A percentile compares a stretch with the other conserved stretches of the same genome.
These are phyloP conservation scores for Chaetomiaceae sp. DNA, from an alignment of 2,329 filamentous ascomycete genomes.

Conservation along the genomic window DNA sequence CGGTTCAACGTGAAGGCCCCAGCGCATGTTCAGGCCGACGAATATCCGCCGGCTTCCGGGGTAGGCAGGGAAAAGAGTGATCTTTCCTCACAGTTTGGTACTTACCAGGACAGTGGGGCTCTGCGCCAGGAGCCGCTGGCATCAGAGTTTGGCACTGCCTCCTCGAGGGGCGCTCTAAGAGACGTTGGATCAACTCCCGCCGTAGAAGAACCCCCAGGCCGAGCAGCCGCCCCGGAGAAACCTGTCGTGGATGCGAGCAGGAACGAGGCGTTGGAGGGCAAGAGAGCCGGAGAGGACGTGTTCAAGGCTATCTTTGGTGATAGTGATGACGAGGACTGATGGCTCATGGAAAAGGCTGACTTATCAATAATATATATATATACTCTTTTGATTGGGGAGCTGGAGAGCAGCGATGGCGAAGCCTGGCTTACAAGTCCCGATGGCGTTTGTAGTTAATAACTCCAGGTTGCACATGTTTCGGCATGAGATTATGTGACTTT, in stretches of 20 bases:
- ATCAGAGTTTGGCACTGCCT: constrained; percentile 13
- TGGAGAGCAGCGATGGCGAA: no score
- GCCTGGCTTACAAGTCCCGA: no score
- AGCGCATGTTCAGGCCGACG: constrained; percentile 57
- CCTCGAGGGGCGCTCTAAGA: constrained; percentile 1
- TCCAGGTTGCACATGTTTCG: no score
- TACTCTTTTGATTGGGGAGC: no score
- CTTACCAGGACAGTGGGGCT: constrained; percentile 18
- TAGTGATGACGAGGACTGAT: constrained; percentile 60
- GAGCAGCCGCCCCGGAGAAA: constrained; percentile 12
- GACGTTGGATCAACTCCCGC: background rate
- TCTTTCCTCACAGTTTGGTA: constrained; percentile 23
- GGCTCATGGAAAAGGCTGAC: no score
- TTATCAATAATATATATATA: no score
- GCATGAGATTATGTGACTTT: no score
- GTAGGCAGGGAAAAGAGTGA: constrained; percentile 14
- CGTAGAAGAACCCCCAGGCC: constrained; percentile 12
- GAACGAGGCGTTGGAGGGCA: constrained; percentile 73
- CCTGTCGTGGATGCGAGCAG: constrained; percentile 61
- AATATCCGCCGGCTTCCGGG: constrained; percentile 31
- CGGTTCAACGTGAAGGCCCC: constrained; percentile 84
- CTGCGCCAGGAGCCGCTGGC: constrained; percentile 11
- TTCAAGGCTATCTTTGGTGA: constrained; percentile 94
- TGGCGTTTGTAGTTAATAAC: no score
- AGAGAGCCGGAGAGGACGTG: constrained; percentile 72